Conservation (phyloP, 148 eudicot genomes). For the Dianthus caryophyllus region DNA sequence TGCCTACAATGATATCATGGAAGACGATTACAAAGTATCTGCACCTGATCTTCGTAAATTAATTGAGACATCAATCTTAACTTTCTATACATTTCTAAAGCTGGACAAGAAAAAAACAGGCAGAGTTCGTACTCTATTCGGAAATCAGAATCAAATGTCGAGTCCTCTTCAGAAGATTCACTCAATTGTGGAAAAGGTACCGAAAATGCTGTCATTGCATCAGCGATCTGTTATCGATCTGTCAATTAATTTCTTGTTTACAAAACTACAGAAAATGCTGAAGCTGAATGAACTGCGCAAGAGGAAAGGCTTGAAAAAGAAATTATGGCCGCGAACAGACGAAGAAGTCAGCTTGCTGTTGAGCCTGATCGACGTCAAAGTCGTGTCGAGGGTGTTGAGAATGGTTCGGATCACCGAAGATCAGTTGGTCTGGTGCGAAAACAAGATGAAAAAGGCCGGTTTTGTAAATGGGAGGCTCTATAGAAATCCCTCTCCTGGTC, state of each 20-base stretch:
- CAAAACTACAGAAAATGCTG: constrained; percentile 48
- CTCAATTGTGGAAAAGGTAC: constrained; percentile 66
- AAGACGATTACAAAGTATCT: constrained; percentile 44
- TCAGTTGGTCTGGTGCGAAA: constrained; percentile 93
- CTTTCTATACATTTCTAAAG: constrained; percentile 65
- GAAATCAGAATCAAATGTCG: constrained; percentile 64
- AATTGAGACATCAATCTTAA: constrained; percentile 66
- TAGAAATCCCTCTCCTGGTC: constrained; percentile 82
- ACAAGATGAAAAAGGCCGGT: constrained; percentile 66
- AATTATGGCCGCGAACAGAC: constrained; percentile 60
- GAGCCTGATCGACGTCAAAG: constrained; percentile 63
- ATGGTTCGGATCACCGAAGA: constrained; percentile 68
- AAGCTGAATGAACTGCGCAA: constrained; percentile 78
- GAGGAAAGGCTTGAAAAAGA: constrained; percentile 73
- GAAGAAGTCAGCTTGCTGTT: constrained; percentile 69
- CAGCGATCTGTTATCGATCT: neutral
- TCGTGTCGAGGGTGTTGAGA: constrained; percentile 55
- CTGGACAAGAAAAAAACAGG: constrained; percentile 72
- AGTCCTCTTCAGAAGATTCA: constrained; percentile 81
- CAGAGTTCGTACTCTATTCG: constrained; percentile 52
- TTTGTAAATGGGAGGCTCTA: constrained; percentile 59
- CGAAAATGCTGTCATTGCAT: neutral
- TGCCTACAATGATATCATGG: constrained; percentile 35
- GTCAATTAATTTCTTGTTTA: neutral
- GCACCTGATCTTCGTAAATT: constrained; percentile 66